A percentile compares a stretch with the other conserved stretches of the same genome.
phyloP scores from a whole-genome alignment of 2,329 filamentous ascomycete species.

The Fusarium temperatum region DNA sequence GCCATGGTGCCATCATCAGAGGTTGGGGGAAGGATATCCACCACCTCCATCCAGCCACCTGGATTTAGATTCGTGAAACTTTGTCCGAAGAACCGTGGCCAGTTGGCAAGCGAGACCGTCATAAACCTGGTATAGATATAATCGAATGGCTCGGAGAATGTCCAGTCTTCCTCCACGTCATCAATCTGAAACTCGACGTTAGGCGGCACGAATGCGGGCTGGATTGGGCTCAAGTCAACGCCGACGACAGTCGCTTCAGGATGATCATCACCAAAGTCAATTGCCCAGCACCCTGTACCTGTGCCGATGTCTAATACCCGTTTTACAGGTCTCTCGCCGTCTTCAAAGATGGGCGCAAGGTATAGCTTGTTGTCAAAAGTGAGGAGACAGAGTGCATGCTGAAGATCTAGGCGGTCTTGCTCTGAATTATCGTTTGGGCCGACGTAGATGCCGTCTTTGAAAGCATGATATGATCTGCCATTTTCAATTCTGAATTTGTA shows the following conservation, averaged over 20 bases:
- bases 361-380: slow-evolving; percentile 40
- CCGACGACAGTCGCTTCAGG: slow-evolving; percentile 22
- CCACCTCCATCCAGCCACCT: slow-evolving; percentile 38
- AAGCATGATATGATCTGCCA: slow-evolving; percentile 41
- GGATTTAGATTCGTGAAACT: slow-evolving; percentile 28
- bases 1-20: slow-evolving; percentile 14
- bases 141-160: slow-evolving; percentile 33
- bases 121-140: slow-evolving; percentile 38
- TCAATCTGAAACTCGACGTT: slow-evolving; percentile 39
- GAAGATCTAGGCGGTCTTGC: slow-evolving; percentile 32
- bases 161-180: slow-evolving; percentile 40
- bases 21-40: slow-evolving; percentile 23
- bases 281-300: slow-evolving; percentile 39
- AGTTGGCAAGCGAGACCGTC: slow-evolving; percentile 29
- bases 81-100: slow-evolving; percentile 31
- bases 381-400: slow-evolving; percentile 36
- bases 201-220: slow-evolving; percentile 30
- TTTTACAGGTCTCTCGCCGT: neutral
- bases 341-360: slow-evolving; percentile 19
- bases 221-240: slow-evolving; percentile 34
- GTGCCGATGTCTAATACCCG: slow-evolving; percentile 41
- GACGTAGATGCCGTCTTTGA: slow-evolving; percentile 35
- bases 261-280: slow-evolving; percentile 38
- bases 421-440: slow-evolving; percentile 16
- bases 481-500: slow-evolving; percentile 38